Base-by-base conservation (phyloP, 352 stramenopile genomes). In the Phytophthora cactorum region DNA sequence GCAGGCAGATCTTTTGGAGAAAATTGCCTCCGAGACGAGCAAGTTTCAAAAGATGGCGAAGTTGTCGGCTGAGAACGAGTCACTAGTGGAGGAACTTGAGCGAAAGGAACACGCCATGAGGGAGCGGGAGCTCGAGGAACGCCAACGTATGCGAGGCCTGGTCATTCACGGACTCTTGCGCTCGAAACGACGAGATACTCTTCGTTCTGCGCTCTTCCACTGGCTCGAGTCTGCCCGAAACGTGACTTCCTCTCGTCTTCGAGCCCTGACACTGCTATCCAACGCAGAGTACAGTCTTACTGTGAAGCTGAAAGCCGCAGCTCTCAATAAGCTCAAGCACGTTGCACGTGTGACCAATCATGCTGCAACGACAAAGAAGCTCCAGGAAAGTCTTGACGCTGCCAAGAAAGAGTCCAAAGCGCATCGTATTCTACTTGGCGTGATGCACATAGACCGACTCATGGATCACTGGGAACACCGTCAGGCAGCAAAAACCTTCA, bases 31-130 rank as follows among this genome's bases (percentile, higher is more conserved):
- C 5, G 83, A 90, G 60, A 86, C 79, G 7, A 75, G 68, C 52
- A 89, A 89, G 34, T 89, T 90, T 59, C 81, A 90, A 49, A 86
- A 83, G 51, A 86, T 91, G 77, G 79, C 79, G 4, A 81, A 86
- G 34, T 44, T 91, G 14, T 81, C 80, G 4, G 71, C 78, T 1
- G 82, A 91, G 46, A 89, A 89, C 38, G 76, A 91, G 39, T 79
- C 75, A 0, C 67, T 91, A 7, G 64, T 81, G 45, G 70, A 88
- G 10, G 79, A 90, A 36, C 53, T 89, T 10, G 72, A 84, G 62
- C 72, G 73, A 10, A 81, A 77, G 36, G 75, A 88, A 15, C 63
- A 72, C 22, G 57, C 68, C 14, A 66, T 73, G 28, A 74, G 52
- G 1, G 74, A 86, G n/a, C 61, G 68, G 9, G 66, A 74, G 22